phyloP scores from a whole-genome alignment of 1,284 basidiomycete species.

The Pseudozyma tsukubaensis region DNA sequence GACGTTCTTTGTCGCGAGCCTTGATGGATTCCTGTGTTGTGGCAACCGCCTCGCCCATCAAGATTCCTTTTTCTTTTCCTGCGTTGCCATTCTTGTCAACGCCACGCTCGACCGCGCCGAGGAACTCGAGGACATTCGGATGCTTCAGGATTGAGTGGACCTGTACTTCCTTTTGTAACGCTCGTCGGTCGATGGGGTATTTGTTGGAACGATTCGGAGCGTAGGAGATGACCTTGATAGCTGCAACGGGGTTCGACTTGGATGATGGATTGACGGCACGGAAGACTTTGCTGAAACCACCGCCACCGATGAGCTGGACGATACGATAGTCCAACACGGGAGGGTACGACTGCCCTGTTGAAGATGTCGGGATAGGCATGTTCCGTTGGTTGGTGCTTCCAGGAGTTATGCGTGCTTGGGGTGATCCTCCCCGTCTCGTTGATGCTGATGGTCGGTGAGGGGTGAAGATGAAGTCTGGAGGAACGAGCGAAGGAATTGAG shows the following conservation, averaged over 20 bases:
- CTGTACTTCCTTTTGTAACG: slow-evolving; percentile 85
- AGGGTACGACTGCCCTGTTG: slow-evolving; percentile 64
- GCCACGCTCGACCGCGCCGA: slow-evolving; percentile 73
- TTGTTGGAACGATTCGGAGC: slow-evolving; percentile 54
- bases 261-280: slow-evolving; percentile 58
- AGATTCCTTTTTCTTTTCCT: slow-evolving; percentile 41
- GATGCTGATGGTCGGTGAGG: not conserved
- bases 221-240: slow-evolving; percentile 67
- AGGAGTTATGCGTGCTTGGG: too few species aligned
- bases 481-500: not conserved
- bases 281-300: slow-evolving; percentile 67
- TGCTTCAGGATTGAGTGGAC: slow-evolving; percentile 88
- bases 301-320: slow-evolving; percentile 66
- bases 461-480: not conserved
- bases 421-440: too few species aligned
- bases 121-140: slow-evolving; percentile 83
- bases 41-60: slow-evolving; percentile 52
- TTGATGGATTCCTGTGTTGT: slow-evolving; percentile 73
- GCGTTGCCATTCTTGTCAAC: slow-evolving; percentile 43
- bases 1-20: slow-evolving; percentile 64
- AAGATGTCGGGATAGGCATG: slow-evolving; percentile 62
- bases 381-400: not conserved
- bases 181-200: slow-evolving; percentile 64
- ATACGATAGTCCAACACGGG: slow-evolving; percentile 63
- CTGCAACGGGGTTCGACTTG: slow-evolving; percentile 56